Evolutionary conservation across 2,329 filamentous ascomycete species (phyloP).

Genomic region (Exophiala sp.): DNA sequence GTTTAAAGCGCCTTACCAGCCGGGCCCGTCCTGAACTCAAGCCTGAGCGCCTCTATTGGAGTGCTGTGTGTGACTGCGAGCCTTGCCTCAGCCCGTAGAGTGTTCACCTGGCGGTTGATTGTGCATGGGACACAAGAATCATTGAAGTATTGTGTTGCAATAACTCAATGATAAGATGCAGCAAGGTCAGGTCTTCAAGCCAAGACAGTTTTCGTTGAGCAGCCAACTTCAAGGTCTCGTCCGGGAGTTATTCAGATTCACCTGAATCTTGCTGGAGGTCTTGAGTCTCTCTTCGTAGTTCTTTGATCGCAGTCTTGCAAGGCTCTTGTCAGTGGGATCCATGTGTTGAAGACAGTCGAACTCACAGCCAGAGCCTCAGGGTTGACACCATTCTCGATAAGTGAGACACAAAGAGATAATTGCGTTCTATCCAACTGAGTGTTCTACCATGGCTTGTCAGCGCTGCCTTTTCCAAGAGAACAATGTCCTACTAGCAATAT

Average conservation of each 20-base stretch:
- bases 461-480: neutral
- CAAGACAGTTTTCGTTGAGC: too few relatives aligned
- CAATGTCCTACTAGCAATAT: slow-evolving; percentile 38
- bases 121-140: too few relatives aligned
- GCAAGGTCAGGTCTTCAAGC: too few relatives aligned
- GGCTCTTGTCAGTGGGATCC: slow-evolving; percentile 13
- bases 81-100: too few relatives aligned
- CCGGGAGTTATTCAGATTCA: slow-evolving; percentile 19
- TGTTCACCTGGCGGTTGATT: too few relatives aligned
- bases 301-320: slow-evolving; percentile 43
- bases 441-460: slow-evolving; percentile 55
- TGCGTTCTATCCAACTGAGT: slow-evolving; percentile 86
- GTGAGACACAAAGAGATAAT: slow-evolving; percentile 87
- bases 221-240: too few relatives aligned
- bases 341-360: slow-evolving; percentile 20
- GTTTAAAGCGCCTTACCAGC: too few relatives aligned
- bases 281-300: slow-evolving; percentile 39
- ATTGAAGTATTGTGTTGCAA: too few relatives aligned
- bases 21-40: too few relatives aligned
- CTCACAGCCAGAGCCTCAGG: slow-evolving; percentile 89
- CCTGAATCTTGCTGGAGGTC: slow-evolving; percentile 29
- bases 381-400: slow-evolving; percentile 96
- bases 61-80: too few relatives aligned
- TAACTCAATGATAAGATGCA: too few relatives aligned
- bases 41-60: too few relatives aligned